Conservation (phyloP, 2,329 filamentous ascomycete species). For the Colletotrichum viniferum region DNA sequence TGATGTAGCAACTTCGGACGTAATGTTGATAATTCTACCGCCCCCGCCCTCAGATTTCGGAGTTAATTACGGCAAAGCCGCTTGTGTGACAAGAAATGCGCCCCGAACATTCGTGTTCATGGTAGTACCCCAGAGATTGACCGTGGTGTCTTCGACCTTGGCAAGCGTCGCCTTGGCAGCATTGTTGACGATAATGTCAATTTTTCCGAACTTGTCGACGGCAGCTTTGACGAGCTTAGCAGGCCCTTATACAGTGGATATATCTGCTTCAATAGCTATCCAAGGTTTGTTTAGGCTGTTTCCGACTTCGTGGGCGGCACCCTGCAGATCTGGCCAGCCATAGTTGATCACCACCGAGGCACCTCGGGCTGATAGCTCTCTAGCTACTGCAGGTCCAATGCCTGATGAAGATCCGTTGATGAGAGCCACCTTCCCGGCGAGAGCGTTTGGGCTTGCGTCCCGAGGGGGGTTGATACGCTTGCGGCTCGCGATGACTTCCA, state of each 20-base stretch:
- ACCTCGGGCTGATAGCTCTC: slow-evolving; percentile 47
- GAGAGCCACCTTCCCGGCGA: slow-evolving; percentile 51
- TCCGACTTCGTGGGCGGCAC: neutral
- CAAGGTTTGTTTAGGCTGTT: slow-evolving; percentile 23
- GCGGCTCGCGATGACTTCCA: neutral
- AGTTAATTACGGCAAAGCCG: slow-evolving; percentile 40
- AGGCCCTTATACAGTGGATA: slow-evolving; percentile 41
- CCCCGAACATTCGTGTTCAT: slow-evolving; percentile 46
- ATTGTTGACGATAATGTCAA: slow-evolving; percentile 45
- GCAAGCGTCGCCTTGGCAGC: slow-evolving; percentile 40
- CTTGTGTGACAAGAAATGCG: slow-evolving; percentile 46
- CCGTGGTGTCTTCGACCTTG: slow-evolving; percentile 39
- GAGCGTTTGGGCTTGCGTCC: neutral
- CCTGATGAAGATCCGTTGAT: slow-evolving; percentile 49
- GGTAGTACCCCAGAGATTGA: slow-evolving; percentile 41
- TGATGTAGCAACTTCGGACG: slow-evolving; percentile 37
- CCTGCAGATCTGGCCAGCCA: slow-evolving; percentile 32
- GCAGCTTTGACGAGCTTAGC: slow-evolving; percentile 37
- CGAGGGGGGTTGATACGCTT: neutral
- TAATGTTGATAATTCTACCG: slow-evolving; percentile 48
- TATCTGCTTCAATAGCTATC: slow-evolving; percentile 46
- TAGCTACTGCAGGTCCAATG: slow-evolving; percentile 49
- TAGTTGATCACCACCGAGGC: slow-evolving; percentile 55
- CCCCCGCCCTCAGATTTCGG: slow-evolving; percentile 16
- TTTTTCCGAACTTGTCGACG: slow-evolving; percentile 33